Evolutionary conservation across 177 flowering plant genomes (phyloP), one percentile per base, ranked within the genome.

Genomic region (Vitis hybrid): DNA sequence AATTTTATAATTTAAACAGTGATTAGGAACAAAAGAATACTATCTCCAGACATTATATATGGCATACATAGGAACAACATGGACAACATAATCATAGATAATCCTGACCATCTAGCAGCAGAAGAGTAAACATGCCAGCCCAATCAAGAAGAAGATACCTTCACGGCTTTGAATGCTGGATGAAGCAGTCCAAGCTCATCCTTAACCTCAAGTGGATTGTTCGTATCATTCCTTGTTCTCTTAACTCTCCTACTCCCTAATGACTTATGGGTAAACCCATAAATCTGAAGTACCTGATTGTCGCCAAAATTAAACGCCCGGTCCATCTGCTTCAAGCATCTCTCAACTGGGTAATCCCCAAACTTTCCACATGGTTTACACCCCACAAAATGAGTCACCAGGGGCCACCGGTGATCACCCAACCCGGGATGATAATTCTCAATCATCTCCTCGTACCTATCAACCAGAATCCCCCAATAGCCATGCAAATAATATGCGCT

Each of bases 381-480:
- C 12, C 83, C 83, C 72, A 78, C 79, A 68, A 80, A 80, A 72
- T 80, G 83, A 1, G 83, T 78, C 61, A 81, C 81, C 53, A 81
- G 29, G 1, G 84, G 84, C 84, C 81, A 78, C 51, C 79, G 53
- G 12, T 78, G 76, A 57, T 80, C 81, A 9, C 83, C 83, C 6
- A 75, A 50, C 16, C 83, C 83, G 13, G 82, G 82, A 15, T 76
- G 75, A 15, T 77, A 66, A 56, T 77, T 75, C 70, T 75, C 74
- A 16, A 77, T 74, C 83, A 77, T 77, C 33, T 82, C 83, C 76
- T 83, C 88, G 15, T 81, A 85, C 22, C 69, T 72, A 61, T 85
- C 88, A 14, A 85, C 88, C 75, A 85, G 73, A 71, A 85, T 81
- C 51, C 82, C 87, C 89, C 89, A 85, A 63, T 83, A 81, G 7